Base-by-base conservation (phyloP, 1,284 basidiomycete species). In the Leccinum pallidistipes region DNA sequence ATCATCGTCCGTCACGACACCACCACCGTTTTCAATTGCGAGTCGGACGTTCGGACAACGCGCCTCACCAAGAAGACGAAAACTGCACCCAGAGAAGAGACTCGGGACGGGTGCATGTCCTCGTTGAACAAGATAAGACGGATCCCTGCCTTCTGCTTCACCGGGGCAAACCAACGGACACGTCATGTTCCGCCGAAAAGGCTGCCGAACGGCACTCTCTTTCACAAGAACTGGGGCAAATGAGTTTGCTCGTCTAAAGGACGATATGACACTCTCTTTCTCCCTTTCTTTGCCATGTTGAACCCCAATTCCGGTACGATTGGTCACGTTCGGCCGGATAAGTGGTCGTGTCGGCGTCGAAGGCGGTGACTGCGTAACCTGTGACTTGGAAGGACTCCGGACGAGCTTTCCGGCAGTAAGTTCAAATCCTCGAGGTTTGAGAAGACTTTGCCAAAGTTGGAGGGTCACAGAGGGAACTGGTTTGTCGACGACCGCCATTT, bases 61-160 rank as follows among this genome's bases (percentile, higher is more conserved):
- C 4, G 89, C 88, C 66, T 91, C 89, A 2, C 88, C 91, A 53
- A 87, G 71, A 1, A 82, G 80, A 47, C 80, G 78, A 68, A 92
- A 84, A 14, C 67, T 80, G 60, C 80, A 70, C 0, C 86, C 86
- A 14, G 72, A 45, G 65, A 92, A 92, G 32, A 86, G 64, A 69
- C 74, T 45, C 10, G 32, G 32, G 27, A 56, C 27, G 7, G 16
- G 29, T 52, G 58, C 24, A n/a, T 40, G 49, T 47, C 55, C 62
- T 5, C 55, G 58, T 5, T 52, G 58, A 14, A 40, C 36, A 1
- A n/a, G 61, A 55, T 51, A 70, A 66, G 12, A 45, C 3, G 21
- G 18, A 43, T 50, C 40, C 11, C 66, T 65, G 6, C 67, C 64
- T 53, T 69, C 68, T 5, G 64, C 58, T 16, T 69, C 71, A 29